A percentile compares a stretch with the other conserved stretches of the same genome.
Conservation (phyloP, 257 asterid genomes). For the Penstemon davidsonii region DNA sequence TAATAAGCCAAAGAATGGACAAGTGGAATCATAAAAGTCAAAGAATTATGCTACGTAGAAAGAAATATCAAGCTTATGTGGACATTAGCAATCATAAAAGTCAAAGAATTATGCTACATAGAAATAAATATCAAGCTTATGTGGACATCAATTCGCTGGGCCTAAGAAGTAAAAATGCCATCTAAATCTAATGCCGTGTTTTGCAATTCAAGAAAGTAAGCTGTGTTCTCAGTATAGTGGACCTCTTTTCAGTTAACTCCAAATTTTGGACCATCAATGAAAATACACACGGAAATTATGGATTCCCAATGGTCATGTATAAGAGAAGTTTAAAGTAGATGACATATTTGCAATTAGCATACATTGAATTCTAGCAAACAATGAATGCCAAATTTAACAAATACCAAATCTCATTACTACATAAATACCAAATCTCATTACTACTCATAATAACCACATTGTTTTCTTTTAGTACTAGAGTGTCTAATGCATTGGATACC, state of each 20-base stretch:
- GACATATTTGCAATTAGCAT: not conserved
- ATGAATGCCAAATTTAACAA: not conserved
- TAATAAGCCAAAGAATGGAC: too few species aligned
- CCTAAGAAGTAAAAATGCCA: too few species aligned
- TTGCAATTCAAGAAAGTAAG: constrained; percentile 3
- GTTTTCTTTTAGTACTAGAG: not conserved
- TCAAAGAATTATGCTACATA: too few species aligned
- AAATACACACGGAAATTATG: not conserved
- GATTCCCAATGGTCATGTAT: not conserved
- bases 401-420: not conserved
- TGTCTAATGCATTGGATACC: constrained; percentile 17
- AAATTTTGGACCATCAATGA: not conserved
- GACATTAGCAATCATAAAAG: too few species aligned
- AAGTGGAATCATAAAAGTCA: too few species aligned
- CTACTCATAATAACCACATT: not conserved
- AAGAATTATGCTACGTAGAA: too few species aligned
- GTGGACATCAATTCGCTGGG: too few species aligned
- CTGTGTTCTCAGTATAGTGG: not conserved
- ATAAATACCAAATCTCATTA: not conserved
- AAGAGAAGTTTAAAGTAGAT: not conserved
- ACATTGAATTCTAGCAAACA: not conserved
- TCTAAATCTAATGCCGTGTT: too few species aligned
- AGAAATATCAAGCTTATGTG: too few species aligned
- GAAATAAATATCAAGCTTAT: too few species aligned
- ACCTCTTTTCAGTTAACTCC: not conserved